phyloP scores from a whole-genome alignment of 2,329 filamentous ascomycete genomes.

The Phyllosticta citriasiana region DNA sequence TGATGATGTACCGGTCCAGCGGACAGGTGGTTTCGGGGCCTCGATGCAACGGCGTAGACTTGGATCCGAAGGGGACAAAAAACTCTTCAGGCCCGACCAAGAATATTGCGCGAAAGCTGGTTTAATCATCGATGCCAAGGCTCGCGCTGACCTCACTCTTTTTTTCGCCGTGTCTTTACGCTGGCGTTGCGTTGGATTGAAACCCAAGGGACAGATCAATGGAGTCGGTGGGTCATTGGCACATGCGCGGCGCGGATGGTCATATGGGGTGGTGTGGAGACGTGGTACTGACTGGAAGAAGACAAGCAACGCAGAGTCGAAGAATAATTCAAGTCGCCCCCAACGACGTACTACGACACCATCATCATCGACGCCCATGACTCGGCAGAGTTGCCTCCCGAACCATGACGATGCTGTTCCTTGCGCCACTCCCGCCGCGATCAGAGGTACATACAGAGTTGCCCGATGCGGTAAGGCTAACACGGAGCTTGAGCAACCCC shows the following conservation, averaged over 20 bases:
- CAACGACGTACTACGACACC: not conserved
- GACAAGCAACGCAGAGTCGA: not conserved
- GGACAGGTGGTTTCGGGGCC: not conserved
- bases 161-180: not conserved
- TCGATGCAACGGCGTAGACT: not conserved
- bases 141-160: not conserved
- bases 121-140: not conserved
- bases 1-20: not conserved
- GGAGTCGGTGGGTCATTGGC: not conserved
- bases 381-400: not conserved
- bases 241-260: not conserved
- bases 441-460: not conserved
- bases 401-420: not conserved
- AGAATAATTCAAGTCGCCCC: not conserved
- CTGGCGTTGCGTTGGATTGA: not conserved
- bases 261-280: not conserved
- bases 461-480: not conserved
- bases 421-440: constrained; percentile 6
- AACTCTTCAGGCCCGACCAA: not conserved
- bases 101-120: not conserved
- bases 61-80: not conserved
- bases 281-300: not conserved
- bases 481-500: not conserved
- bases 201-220: not conserved
- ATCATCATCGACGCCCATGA: not conserved